Percentiles rank a stretch among this genome's conserved stretches.
These are phyloP conservation scores for Clavispora vitiphila DNA, from an alignment of 805 yeast species.

Conservation along the genomic window DNA sequence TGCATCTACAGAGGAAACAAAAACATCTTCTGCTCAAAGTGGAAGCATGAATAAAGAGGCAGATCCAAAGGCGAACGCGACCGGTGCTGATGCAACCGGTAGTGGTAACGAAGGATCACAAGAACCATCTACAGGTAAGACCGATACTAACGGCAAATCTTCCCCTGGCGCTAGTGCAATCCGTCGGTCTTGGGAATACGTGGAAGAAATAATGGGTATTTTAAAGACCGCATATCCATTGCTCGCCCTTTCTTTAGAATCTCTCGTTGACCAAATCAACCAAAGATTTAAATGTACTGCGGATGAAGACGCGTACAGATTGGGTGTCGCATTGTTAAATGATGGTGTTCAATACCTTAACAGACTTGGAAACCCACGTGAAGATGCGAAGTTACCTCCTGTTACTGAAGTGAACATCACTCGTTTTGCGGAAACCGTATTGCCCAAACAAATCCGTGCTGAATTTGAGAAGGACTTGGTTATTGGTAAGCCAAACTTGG, in stretches of 20 bases:
- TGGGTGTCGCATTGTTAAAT: slow-evolving; percentile 85
- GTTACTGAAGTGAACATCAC: slow-evolving; percentile 85
- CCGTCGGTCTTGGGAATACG: slow-evolving; percentile 89
- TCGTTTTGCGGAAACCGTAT: slow-evolving; percentile 86
- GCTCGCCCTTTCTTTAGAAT: slow-evolving; percentile 86
- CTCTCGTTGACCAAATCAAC: slow-evolving; percentile 90
- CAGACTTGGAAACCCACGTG: slow-evolving; percentile 80
- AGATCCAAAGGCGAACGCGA: not conserved
- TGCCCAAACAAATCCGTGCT: slow-evolving; percentile 82
- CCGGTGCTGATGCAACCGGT: not conserved
- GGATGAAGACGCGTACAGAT: slow-evolving; percentile 93
- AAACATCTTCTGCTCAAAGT: not conserved
- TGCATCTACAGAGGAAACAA: not conserved
- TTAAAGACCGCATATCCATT: slow-evolving; percentile 95
- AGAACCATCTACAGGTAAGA: not conserved
- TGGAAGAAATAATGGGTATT: slow-evolving; percentile 88
- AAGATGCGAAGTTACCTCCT: slow-evolving; percentile 82
- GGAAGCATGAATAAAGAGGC: not conserved
- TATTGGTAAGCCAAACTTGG: slow-evolving; percentile 79
- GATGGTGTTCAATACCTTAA: slow-evolving; percentile 92
- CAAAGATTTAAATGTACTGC: slow-evolving; percentile 90
- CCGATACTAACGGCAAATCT: not conserved
- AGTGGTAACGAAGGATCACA: slow-evolving; percentile 2
- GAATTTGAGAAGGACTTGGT: slow-evolving; percentile 93
- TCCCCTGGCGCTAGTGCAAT: slow-evolving; percentile 7